Conservation (phyloP, 257 asterid genomes). For the Pogostemon cablin region DNA sequence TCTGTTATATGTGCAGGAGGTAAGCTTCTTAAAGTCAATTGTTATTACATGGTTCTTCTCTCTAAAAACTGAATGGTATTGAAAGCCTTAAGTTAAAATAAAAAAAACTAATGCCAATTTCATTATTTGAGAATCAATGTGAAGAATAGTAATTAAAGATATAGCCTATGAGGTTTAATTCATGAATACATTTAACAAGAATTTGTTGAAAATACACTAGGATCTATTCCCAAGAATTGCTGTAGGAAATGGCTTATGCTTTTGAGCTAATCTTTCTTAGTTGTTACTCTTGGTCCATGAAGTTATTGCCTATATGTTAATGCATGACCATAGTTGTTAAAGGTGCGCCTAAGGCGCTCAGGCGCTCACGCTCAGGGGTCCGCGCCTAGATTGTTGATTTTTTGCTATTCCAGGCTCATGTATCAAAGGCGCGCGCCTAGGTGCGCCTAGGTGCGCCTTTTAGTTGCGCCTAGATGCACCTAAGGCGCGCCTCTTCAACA, state of each 20-base stretch:
- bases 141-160: too few species aligned
- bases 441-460: too few species aligned
- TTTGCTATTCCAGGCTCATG: too few species aligned
- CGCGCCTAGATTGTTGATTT: too few species aligned
- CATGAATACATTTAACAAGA: too few species aligned
- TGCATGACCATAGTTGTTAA: too few species aligned
- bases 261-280: background rate
- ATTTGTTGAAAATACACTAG: background rate
- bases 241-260: background rate
- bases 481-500: too few species aligned
- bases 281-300: slow-evolving; percentile 1
- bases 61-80: background rate
- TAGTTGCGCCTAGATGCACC: too few species aligned
- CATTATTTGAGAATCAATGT: background rate
- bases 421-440: too few species aligned
- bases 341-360: too few species aligned
- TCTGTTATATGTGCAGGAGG: slow-evolving; percentile 59
- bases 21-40: slow-evolving; percentile 34
- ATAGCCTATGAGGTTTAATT: too few species aligned
- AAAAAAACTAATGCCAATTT: background rate
- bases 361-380: too few species aligned
- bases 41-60: background rate
- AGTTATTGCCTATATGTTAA: slow-evolving; percentile 7
- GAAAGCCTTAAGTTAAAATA: background rate
- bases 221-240: background rate